Evolutionary conservation across 2,329 filamentous ascomycete genomes (phyloP).

Genomic region (Calonectria fujianensis): DNA sequence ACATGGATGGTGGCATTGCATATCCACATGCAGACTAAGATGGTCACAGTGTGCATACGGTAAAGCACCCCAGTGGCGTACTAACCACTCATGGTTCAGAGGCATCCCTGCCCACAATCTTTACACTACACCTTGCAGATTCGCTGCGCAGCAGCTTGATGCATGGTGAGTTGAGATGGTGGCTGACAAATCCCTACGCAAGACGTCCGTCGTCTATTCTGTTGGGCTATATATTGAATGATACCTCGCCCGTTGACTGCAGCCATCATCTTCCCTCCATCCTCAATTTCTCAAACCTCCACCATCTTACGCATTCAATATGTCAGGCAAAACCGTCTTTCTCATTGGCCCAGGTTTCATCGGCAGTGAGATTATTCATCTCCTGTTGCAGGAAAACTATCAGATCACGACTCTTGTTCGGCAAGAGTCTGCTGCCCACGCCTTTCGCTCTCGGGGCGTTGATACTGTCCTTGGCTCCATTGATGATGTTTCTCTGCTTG

Average conservation of each 20-base stretch:
- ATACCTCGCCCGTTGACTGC: not conserved
- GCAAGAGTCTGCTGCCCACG: not conserved
- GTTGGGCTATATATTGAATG: not conserved
- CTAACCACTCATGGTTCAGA: not conserved
- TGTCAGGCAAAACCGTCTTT: slow-evolving; percentile 14
- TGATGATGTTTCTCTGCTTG: not conserved
- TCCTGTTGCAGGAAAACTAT: slow-evolving; percentile 19
- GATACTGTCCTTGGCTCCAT: slow-evolving; percentile 4
- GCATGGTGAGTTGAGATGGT: not conserved
- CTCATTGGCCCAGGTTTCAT: slow-evolving; percentile 33
- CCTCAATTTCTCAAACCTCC: not conserved
- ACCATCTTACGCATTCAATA: not conserved
- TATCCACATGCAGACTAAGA: not conserved
- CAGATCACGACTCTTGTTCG: slow-evolving; percentile 20
- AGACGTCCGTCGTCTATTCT: not conserved
- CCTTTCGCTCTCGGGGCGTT: not conserved
- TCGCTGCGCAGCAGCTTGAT: not conserved
- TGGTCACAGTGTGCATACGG: not conserved
- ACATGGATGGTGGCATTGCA: not conserved
- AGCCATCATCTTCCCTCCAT: not conserved
- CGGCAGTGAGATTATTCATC: slow-evolving; percentile 20
- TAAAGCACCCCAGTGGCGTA: not conserved
- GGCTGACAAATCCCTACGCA: not conserved
- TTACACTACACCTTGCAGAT: not conserved
- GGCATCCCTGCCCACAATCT: not conserved